phyloP scores from a whole-genome alignment of 73 alveolate species.

The Effrenium voratum region DNA sequence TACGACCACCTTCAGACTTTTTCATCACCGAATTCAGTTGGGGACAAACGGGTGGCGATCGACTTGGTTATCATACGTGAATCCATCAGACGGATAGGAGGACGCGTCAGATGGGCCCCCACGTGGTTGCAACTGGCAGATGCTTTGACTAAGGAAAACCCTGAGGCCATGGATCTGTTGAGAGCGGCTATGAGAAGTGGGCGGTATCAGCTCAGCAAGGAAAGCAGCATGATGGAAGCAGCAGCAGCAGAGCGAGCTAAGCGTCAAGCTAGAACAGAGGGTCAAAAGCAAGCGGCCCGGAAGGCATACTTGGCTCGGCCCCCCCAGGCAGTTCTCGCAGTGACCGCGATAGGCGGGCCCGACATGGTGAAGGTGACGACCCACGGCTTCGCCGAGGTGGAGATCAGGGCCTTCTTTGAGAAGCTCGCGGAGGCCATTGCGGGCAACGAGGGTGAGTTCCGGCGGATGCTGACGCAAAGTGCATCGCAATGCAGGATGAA shows the following conservation, averaged over 20 bases:
- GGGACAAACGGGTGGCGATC: neutral
- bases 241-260: neutral
- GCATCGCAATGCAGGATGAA: no score
- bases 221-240: neutral
- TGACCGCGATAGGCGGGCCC: no score
- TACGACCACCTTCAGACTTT: neutral
- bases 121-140: neutral
- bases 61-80: slow-evolving; percentile 1
- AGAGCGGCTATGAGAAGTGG: neutral
- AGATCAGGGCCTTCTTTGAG: no score
- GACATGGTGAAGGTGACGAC: no score
- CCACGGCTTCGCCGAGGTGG: no score
- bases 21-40: neutral
- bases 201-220: neutral
- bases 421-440: no score
- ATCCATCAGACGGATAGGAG: neutral
- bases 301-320: no score
- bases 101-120: neutral
- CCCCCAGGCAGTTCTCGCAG: no score
- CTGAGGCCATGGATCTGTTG: slow-evolving; percentile 11
- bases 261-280: no score
- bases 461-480: no score
- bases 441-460: no score
- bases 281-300: no score
- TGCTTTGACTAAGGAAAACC: slow-evolving; percentile 6